Conservation (phyloP, 768 basidiomycete species). For the Rhizopogon rudus region DNA sequence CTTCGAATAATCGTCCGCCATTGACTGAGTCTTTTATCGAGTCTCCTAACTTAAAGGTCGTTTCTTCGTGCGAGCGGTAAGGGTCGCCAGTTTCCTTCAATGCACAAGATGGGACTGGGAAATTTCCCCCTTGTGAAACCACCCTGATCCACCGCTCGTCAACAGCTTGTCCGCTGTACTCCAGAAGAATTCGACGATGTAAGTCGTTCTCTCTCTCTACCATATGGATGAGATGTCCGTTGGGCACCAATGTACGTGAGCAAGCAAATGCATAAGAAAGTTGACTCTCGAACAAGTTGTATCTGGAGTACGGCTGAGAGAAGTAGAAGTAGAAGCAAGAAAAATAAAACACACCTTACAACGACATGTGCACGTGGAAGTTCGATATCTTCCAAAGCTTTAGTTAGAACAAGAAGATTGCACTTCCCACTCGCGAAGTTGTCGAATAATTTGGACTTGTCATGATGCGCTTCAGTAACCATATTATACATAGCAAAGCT, state of each 20-base stretch:
- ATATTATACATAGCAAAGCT: constrained; percentile 1
- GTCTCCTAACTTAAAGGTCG: constrained; percentile 19
- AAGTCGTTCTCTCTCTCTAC: constrained; percentile 51
- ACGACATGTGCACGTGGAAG: constrained; percentile 53
- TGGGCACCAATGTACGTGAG: constrained; percentile 39
- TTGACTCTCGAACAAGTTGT: constrained; percentile 58
- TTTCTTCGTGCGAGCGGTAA: constrained; percentile 44
- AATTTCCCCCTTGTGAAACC: constrained; percentile 27
- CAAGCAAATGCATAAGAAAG: constrained; percentile 54
- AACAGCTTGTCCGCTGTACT: constrained; percentile 33
- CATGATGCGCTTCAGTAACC: constrained; percentile 30
- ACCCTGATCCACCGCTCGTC: constrained; percentile 49
- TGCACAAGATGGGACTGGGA: constrained; percentile 40
- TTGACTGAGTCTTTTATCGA: constrained; percentile 61
- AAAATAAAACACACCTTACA: constrained; percentile 46
- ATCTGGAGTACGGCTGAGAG: constrained; percentile 32
- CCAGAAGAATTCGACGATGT: constrained; percentile 50
- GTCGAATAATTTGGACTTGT: constrained; percentile 30
- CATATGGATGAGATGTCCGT: constrained; percentile 59
- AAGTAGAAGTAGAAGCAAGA: neutral
- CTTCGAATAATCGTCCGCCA: constrained; percentile 51
- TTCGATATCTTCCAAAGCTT: constrained; percentile 55
- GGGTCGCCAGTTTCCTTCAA: constrained; percentile 35
- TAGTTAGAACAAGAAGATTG: constrained; percentile 63
- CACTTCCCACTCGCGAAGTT: constrained; percentile 49